Percentiles rank a stretch among this genome's conserved stretches.
Evolutionary conservation across 345 rosid species (phyloP).

Genomic region (Cardamine chenopodiifolia): DNA sequence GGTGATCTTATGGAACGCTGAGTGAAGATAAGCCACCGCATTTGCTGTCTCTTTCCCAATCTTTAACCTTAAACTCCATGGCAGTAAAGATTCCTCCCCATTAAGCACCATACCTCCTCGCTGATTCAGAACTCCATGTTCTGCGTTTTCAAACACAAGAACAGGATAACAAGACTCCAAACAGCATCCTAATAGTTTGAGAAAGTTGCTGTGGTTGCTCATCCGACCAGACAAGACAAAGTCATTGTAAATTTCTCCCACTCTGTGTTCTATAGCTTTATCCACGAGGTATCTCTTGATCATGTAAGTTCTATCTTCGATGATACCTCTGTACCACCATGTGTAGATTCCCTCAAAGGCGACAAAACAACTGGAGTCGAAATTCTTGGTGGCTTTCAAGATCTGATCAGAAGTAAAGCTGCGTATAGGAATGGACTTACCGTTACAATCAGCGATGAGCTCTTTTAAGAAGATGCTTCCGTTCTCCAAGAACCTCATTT

Average conservation of each 20-base stretch:
- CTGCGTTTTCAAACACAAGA: not conserved
- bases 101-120: not conserved
- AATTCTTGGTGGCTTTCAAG: not conserved
- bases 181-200: not conserved
- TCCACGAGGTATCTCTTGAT: not conserved
- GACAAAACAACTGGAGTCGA: not conserved
- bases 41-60: conserved; percentile 17
- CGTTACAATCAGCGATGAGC: conserved; percentile 10
- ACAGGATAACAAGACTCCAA: not conserved
- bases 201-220: not conserved
- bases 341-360: too few relatives aligned
- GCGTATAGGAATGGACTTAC: conserved; percentile 13
- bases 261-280: not conserved
- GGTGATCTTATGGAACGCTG: conserved; percentile 2
- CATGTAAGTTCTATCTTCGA: not conserved
- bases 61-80: conserved; percentile 9
- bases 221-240: not conserved
- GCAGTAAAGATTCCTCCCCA: not conserved
- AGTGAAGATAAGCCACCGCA: conserved; percentile 28
- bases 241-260: not conserved
- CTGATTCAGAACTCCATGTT: not conserved
- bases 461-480: conserved; percentile 14
- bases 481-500: not conserved
- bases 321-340: not conserved
- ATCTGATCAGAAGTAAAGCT: not conserved